Conservation (phyloP, 75 land plant species). For the Selaginella moellendorffii region DNA sequence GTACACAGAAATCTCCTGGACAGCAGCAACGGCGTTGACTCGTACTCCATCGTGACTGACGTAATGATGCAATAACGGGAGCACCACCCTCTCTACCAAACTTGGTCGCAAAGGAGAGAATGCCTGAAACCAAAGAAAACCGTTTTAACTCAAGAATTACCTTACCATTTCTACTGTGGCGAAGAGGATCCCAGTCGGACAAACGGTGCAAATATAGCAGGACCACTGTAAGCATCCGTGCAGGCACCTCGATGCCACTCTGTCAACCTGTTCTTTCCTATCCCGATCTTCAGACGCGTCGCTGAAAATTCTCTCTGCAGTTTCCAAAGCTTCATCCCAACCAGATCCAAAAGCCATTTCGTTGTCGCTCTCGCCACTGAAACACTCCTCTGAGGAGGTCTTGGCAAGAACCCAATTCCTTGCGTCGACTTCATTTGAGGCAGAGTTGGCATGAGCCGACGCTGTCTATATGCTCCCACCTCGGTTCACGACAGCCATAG, state of each 20-base stretch:
- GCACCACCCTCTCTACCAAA: slow-evolving; percentile 75
- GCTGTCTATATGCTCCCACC: slow-evolving; percentile 32
- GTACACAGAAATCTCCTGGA: slow-evolving; percentile 46
- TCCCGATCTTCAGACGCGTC: slow-evolving; percentile 75
- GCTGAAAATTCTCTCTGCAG: slow-evolving; percentile 67
- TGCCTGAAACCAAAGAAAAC: slow-evolving; percentile 41
- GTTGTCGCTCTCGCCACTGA: slow-evolving; percentile 92
- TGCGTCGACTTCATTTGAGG: slow-evolving; percentile 48
- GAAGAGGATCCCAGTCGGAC: slow-evolving; percentile 95
- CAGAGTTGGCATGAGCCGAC: slow-evolving; percentile 18
- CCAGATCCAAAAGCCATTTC: slow-evolving; percentile 62
- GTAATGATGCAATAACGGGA: slow-evolving; percentile 80
- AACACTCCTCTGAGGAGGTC: slow-evolving; percentile 26
- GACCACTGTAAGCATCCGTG: slow-evolving; percentile 86
- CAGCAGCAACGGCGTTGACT: slow-evolving; percentile 68
- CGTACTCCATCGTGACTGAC: slow-evolving; percentile 80
- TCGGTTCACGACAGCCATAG: slow-evolving; percentile 45
- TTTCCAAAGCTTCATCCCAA: slow-evolving; percentile 40
- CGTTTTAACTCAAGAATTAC: background rate
- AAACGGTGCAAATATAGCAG: slow-evolving; percentile 86
- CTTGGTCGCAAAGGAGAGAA: slow-evolving; percentile 53
- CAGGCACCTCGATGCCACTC: slow-evolving; percentile 66
- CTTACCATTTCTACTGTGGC: slow-evolving; percentile 67
- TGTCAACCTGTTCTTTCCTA: slow-evolving; percentile 63
- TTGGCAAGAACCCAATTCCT: too few species aligned